phyloP scores from a whole-genome alignment of 2,329 filamentous ascomycete genomes.

The Sporothrix mexicana region DNA sequence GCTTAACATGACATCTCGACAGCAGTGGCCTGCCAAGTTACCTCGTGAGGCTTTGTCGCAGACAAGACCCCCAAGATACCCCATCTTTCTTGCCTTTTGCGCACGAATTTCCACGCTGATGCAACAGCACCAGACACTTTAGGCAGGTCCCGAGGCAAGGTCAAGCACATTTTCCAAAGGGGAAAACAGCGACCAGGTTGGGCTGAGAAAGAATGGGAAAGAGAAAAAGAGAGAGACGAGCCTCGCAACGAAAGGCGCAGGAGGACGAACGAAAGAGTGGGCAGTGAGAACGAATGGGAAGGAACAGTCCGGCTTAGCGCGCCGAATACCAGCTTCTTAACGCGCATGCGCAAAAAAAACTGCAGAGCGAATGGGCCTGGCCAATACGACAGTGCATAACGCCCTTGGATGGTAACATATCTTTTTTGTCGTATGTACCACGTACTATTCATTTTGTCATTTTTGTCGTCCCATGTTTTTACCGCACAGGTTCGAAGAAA shows the following conservation, averaged over 20 bases:
- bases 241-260: not conserved
- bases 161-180: not conserved
- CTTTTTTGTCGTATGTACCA: not conserved
- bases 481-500: not conserved
- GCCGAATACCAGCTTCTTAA: conserved; percentile 12
- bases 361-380: not conserved
- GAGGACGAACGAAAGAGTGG: not conserved
- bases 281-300: conserved; percentile 2
- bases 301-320: conserved; percentile 26
- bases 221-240: too few relatives aligned
- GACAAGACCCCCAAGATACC: not conserved
- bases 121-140: conserved; percentile 30
- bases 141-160: conserved; percentile 28
- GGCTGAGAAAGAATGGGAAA: not conserved
- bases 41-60: conserved; percentile 12
- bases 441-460: not conserved
- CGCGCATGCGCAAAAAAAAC: not conserved
- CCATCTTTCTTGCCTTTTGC: not conserved
- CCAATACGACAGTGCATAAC: conserved; percentile 21
- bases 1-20: conserved; percentile 1
- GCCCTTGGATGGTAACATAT: not conserved
- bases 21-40: conserved; percentile 12
- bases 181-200: not conserved
- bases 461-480: conserved; percentile 28
- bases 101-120: conserved; percentile 27